A percentile compares a stretch with the other conserved stretches of the same genome.
Evolutionary conservation across 306 rosid genomes (phyloP).

Genomic region (Benincasa hispida): DNA sequence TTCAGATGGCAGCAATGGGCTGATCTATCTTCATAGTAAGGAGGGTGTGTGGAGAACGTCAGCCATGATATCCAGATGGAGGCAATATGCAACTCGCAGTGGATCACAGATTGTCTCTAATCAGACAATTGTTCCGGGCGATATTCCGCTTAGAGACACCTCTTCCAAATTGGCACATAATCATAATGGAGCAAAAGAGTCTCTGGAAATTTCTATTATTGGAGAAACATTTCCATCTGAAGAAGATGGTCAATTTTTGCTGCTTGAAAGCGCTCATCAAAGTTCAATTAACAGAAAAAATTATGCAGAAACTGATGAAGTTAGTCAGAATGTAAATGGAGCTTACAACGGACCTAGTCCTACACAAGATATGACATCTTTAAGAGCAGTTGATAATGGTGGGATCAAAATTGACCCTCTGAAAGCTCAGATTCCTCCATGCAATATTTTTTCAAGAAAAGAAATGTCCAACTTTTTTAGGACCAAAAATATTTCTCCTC

Average conservation of each 20-base stretch:
- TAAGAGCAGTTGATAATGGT: conserved; percentile 25
- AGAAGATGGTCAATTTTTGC: conserved; percentile 24
- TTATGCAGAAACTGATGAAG: conserved; percentile 14
- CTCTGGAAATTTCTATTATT: conserved; percentile 19
- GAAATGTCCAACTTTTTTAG: conserved; percentile 58
- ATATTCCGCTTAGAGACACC: conserved; percentile 15
- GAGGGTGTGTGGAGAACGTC: conserved; percentile 88
- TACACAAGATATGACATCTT: conserved; percentile 21
- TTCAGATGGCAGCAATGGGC: conserved; percentile 61
- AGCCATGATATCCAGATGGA: conserved; percentile 94
- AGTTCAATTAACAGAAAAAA: conserved; percentile 15
- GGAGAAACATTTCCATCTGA: conserved; percentile 18
- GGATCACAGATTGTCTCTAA: conserved; percentile 25
- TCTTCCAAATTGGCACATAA: neutral
- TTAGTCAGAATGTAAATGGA: conserved; percentile 21
- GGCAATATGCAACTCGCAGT: conserved; percentile 44
- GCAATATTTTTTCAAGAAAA: conserved; percentile 55
- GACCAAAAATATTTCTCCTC: conserved; percentile 41
- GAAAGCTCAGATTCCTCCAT: conserved; percentile 72
- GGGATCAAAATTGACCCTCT: conserved; percentile 44
- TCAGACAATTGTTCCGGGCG: conserved; percentile 25
- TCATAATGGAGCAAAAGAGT: conserved; percentile 23
- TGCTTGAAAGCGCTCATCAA: conserved; percentile 18
- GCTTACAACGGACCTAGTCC: conserved; percentile 19
- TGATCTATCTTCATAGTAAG: conserved; percentile 78